A percentile compares a stretch with the other conserved stretches of the same genome.
phyloP scores from a whole-genome alignment of 768 basidiomycete genomes.

The Rhizopogon rudus region DNA sequence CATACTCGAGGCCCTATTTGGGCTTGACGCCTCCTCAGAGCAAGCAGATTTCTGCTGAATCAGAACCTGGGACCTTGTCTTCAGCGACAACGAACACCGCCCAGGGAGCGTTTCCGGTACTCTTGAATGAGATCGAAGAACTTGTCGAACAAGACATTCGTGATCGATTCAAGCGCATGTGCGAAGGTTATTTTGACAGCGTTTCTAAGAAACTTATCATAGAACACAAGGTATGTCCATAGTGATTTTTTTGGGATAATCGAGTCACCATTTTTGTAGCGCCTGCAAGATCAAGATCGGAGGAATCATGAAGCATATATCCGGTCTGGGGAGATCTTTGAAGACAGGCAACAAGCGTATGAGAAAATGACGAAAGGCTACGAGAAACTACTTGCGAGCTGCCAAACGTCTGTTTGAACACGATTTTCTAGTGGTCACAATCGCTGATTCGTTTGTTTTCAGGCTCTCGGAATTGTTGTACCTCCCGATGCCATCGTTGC shows the following conservation, averaged over 20 bases:
- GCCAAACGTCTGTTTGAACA: slow-evolving; percentile 66
- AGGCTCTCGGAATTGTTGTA: slow-evolving; percentile 92
- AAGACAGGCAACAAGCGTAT: slow-evolving; percentile 97
- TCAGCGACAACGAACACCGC: slow-evolving; percentile 25
- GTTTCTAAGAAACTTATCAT: slow-evolving; percentile 89
- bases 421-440: neutral
- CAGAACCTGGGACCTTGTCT: slow-evolving; percentile 56
- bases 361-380: slow-evolving; percentile 98
- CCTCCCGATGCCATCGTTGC: slow-evolving; percentile 76
- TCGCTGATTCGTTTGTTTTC: slow-evolving; percentile 8
- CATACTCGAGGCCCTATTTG: slow-evolving; percentile 84
- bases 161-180: slow-evolving; percentile 88
- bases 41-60: slow-evolving; percentile 54
- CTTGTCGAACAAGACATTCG: slow-evolving; percentile 83
- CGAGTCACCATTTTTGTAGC: slow-evolving; percentile 39
- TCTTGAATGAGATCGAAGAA: slow-evolving; percentile 56
- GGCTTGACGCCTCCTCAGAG: slow-evolving; percentile 57
- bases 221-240: slow-evolving; percentile 69
- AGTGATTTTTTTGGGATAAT: slow-evolving; percentile 13
- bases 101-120: slow-evolving; percentile 35
- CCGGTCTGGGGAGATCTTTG: slow-evolving; percentile 97
- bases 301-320: slow-evolving; percentile 99
- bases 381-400: slow-evolving; percentile 84
- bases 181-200: slow-evolving; percentile 88
- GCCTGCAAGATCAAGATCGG: slow-evolving; percentile 93